A percentile compares a stretch with the other conserved stretches of the same genome.
Conservation (phyloP, 108 stramenopile species). For the Cyclotella baltica region DNA sequence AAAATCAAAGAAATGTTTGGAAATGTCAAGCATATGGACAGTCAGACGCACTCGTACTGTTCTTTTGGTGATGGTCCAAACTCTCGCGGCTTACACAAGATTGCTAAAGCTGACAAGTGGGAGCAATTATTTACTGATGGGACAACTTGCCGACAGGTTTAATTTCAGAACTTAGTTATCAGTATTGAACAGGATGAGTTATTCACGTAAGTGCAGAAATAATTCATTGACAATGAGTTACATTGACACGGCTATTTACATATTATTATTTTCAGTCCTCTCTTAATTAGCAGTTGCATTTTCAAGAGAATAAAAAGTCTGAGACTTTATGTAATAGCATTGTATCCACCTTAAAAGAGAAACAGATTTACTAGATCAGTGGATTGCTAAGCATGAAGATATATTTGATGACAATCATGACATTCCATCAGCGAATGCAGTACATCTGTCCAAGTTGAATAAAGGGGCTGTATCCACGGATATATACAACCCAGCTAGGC, state of each 20-base stretch:
- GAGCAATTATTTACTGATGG: too few relatives aligned
- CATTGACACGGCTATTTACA: too few relatives aligned
- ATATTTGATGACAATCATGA: conserved; percentile 2
- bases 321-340: conserved; percentile 15
- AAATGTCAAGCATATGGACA: conserved; percentile 19
- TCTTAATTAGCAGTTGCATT: conserved; percentile 16
- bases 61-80: too few relatives aligned
- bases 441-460: conserved; percentile 5
- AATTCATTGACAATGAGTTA: background rate
- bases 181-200: conserved; percentile 1
- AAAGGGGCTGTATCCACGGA: conserved; percentile 13
- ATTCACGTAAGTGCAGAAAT: conserved; percentile 10
- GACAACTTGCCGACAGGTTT: conserved; percentile 10
- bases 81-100: too few relatives aligned
- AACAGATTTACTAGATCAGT: too few relatives aligned
- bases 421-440: background rate
- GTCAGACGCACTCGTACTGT: conserved; percentile 3
- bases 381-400: conserved; percentile 11
- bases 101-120: too few relatives aligned
- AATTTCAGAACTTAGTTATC: conserved; percentile 15
- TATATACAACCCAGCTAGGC: conserved; percentile 20
- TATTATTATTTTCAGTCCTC: background rate
- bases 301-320: conserved; percentile 14
- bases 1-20: conserved; percentile 4
- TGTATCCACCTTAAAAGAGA: conserved; percentile 10